Conservation (phyloP, 768 basidiomycete genomes). For the Scleroderma citrinum region DNA sequence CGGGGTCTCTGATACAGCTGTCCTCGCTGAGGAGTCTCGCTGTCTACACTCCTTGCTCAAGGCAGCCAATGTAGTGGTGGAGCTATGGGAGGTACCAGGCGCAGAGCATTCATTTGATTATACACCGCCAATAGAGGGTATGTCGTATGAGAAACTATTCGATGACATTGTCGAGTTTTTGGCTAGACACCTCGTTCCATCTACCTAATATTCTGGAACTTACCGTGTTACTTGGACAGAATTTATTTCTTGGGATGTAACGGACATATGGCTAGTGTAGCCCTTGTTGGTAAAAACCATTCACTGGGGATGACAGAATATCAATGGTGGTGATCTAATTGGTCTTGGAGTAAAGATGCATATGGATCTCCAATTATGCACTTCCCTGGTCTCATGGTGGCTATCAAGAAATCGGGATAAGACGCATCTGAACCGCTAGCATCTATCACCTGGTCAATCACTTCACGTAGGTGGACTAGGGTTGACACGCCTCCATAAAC, state of each 20-base stretch:
- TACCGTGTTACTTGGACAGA: not conserved
- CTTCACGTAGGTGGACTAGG: no score
- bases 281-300: no score
- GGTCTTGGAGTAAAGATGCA: no score
- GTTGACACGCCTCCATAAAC: no score
- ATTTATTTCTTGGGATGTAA: not conserved
- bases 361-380: no score
- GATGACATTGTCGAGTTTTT: slow-evolving; percentile 36
- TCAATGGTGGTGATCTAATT: no score
- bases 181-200: slow-evolving; percentile 14
- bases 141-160: slow-evolving; percentile 29
- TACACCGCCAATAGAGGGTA: slow-evolving; percentile 36
- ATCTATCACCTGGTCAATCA: no score
- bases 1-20: slow-evolving; percentile 43
- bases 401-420: no score
- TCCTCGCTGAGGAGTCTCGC: slow-evolving; percentile 37
- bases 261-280: no score
- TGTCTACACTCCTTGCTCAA: slow-evolving; percentile 30
- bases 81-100: slow-evolving; percentile 35
- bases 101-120: slow-evolving; percentile 57
- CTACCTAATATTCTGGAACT: not conserved
- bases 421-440: no score
- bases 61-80: slow-evolving; percentile 30
- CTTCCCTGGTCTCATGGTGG: no score
- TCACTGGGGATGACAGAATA: no score